Evolutionary conservation across 805 yeast species (phyloP).

Genomic region (Teunomyces gatunensis): DNA sequence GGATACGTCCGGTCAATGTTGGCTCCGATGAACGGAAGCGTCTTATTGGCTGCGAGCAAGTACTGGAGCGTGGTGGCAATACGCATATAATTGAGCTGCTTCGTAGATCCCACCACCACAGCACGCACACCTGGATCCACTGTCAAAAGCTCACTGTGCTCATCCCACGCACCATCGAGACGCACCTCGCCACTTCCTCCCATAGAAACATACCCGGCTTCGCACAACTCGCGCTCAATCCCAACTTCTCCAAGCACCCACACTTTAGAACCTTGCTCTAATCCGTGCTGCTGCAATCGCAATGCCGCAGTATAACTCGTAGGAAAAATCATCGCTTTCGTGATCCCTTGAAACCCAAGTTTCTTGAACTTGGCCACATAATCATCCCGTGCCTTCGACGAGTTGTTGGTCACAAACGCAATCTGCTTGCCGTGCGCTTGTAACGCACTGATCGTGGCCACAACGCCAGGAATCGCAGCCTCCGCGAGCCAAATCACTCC

Average conservation of each 20-base stretch:
- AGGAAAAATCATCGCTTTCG: conserved; percentile 31
- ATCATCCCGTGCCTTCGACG: conserved; percentile 32
- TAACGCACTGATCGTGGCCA: conserved; percentile 23
- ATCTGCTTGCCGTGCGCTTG: conserved; percentile 21
- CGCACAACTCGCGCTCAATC: conserved; percentile 32
- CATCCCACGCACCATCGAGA: conserved; percentile 24
- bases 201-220: conserved; percentile 30
- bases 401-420: conserved; percentile 39
- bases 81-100: conserved; percentile 34
- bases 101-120: conserved; percentile 40
- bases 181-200: conserved; percentile 35
- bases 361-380: conserved; percentile 31
- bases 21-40: conserved; percentile 37
- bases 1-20: conserved; percentile 43
- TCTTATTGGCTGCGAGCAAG: conserved; percentile 27
- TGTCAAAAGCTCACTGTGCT: conserved; percentile 21
- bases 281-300: conserved; percentile 13
- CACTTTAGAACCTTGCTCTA: conserved; percentile 30
- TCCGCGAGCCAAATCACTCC: conserved; percentile 43
- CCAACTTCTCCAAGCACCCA: conserved; percentile 44
- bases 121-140: conserved; percentile 41
- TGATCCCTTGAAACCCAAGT: conserved; percentile 28
- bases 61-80: conserved; percentile 38
- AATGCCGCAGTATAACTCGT: conserved; percentile 37
- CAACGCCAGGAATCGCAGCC: conserved; percentile 31